A percentile compares a stretch with the other conserved stretches of the same genome.
Conservation (phyloP, 2,329 filamentous ascomycete genomes). For the Delphinella strobiligena region DNA sequence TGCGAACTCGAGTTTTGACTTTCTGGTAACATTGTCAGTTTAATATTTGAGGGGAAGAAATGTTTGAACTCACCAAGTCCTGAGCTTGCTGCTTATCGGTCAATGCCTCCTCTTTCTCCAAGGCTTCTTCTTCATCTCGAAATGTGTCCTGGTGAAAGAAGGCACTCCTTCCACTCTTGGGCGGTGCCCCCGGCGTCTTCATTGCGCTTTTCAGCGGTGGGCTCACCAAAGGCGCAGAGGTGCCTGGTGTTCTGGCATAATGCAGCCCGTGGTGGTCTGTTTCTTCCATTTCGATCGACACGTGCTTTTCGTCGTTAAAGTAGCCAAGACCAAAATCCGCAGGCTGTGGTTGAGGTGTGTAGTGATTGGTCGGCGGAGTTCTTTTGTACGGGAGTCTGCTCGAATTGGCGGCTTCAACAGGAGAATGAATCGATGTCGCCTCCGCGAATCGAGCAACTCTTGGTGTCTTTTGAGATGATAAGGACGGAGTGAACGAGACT, state of each 20-base stretch:
- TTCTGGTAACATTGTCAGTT: constrained; percentile 44
- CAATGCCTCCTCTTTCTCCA: constrained; percentile 71
- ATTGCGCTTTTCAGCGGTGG: constrained; percentile 75
- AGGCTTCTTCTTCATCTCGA: constrained; percentile 72
- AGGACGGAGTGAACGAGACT: constrained; percentile 24
- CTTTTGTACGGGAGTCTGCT: constrained; percentile 46
- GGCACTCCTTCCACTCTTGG: constrained; percentile 44
- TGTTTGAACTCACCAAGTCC: constrained; percentile 63
- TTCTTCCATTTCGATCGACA: constrained; percentile 41
- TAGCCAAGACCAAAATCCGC: constrained; percentile 91
- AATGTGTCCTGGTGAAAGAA: constrained; percentile 65
- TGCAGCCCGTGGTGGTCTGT: constrained; percentile 33
- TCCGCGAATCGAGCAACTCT: constrained; percentile 71
- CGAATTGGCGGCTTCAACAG: constrained; percentile 46
- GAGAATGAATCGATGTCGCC: constrained; percentile 67
- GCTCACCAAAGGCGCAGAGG: constrained; percentile 53
- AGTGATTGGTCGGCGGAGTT: constrained; percentile 40
- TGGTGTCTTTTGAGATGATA: constrained; percentile 42
- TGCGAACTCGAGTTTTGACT: constrained; percentile 79
- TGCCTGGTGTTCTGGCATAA: constrained; percentile 53
- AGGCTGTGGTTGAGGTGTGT: constrained; percentile 55
- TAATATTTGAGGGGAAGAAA: background rate
- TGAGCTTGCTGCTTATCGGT: constrained; percentile 80
- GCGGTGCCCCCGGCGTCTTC: constrained; percentile 74
- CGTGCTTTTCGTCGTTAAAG: constrained; percentile 45